phyloP scores from a whole-genome alignment of 352 stramenopile species.

The Phytophthora citricola region DNA sequence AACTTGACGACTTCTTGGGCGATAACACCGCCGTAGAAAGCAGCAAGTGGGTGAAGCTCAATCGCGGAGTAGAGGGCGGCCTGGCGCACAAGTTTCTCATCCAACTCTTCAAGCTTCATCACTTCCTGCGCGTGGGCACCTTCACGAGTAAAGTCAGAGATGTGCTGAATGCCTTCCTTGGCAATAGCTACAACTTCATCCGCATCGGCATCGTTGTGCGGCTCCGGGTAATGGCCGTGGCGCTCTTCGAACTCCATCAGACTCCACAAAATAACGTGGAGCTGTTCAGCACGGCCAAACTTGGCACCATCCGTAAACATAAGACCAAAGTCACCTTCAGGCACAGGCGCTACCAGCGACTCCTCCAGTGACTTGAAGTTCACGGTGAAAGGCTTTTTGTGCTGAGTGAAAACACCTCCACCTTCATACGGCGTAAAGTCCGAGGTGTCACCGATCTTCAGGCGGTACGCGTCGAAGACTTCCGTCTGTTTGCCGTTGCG shows the following conservation, averaged over 20 bases:
- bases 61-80: slow-evolving; percentile 64
- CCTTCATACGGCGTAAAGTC: slow-evolving; percentile 84
- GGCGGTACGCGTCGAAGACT: slow-evolving; percentile 83
- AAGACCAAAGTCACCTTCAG: slow-evolving; percentile 74
- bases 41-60: slow-evolving; percentile 82
- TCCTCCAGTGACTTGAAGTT: slow-evolving; percentile 82
- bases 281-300: slow-evolving; percentile 85
- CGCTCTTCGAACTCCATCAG: slow-evolving; percentile 82
- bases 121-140: slow-evolving; percentile 49
- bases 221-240: slow-evolving; percentile 64
- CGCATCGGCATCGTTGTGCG: slow-evolving; percentile 69
- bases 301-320: slow-evolving; percentile 91
- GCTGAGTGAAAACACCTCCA: slow-evolving; percentile 81
- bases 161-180: slow-evolving; percentile 67
- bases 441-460: slow-evolving; percentile 86
- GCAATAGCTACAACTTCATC: slow-evolving; percentile 76
- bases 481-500: slow-evolving; percentile 87
- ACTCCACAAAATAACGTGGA: slow-evolving; percentile 81
- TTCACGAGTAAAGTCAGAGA: slow-evolving; percentile 64
- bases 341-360: slow-evolving; percentile 68
- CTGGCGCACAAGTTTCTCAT: slow-evolving; percentile 71
- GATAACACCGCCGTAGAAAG: slow-evolving; percentile 84
- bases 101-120: slow-evolving; percentile 74
- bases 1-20: slow-evolving; percentile 91
- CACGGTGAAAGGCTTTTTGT: slow-evolving; percentile 84